Conservation (phyloP, 2,329 filamentous ascomycete species). For the Blastomyces silverae region DNA sequence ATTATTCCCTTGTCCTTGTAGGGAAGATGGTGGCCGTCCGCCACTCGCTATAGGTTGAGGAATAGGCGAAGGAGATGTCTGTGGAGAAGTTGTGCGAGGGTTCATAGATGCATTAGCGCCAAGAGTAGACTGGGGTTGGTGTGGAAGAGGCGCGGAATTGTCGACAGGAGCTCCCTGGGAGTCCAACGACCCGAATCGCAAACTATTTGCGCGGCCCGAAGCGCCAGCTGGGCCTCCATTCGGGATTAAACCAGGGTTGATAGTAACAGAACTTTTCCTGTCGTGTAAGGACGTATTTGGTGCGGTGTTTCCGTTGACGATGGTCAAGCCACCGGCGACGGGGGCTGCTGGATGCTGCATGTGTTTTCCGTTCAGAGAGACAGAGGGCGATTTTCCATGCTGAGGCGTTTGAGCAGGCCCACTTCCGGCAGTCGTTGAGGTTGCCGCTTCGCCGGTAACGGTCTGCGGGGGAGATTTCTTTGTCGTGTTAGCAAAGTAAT, state of each 20-base stretch:
- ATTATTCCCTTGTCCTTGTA: conserved; percentile 63
- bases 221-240: conserved; percentile 62
- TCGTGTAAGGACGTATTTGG: conserved; percentile 57
- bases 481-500: conserved; percentile 53
- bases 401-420: conserved; percentile 39
- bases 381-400: conserved; percentile 57
- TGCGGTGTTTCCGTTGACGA: conserved; percentile 60
- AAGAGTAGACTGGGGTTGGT: conserved; percentile 37
- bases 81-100: conserved; percentile 72
- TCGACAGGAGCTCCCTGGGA: conserved; percentile 52
- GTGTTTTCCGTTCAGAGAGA: conserved; percentile 79
- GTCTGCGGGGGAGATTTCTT: conserved; percentile 48
- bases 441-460: conserved; percentile 46
- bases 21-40: conserved; percentile 68
- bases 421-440: conserved; percentile 49
- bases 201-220: conserved; percentile 42
- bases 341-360: conserved; percentile 33
- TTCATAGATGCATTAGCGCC: conserved; percentile 52
- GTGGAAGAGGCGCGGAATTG: conserved; percentile 50
- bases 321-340: conserved; percentile 49
- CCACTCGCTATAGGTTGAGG: conserved; percentile 80
- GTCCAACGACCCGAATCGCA: conserved; percentile 46
- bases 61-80: conserved; percentile 86
- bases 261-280: conserved; percentile 85
- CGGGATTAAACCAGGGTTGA: conserved; percentile 69